A percentile compares a stretch with the other conserved stretches of the same genome.
These are phyloP conservation scores for Eucalyptus leucophloia DNA, from an alignment of 345 rosid genomes.

Conservation along the genomic window DNA sequence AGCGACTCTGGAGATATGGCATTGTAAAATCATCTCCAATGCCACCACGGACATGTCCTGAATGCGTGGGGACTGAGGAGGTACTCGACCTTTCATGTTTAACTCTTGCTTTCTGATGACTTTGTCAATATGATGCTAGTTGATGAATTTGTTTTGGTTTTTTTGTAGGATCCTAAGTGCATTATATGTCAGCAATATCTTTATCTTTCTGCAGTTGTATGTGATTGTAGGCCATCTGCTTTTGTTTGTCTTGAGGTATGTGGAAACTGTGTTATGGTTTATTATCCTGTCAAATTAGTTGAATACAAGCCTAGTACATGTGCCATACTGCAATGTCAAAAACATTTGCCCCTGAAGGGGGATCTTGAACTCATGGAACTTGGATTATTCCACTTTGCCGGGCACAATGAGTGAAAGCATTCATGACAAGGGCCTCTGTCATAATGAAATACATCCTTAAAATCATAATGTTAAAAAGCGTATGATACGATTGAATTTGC, in stretches of 20 bases:
- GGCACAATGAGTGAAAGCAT: neutral
- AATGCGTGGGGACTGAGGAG: conserved; percentile 86
- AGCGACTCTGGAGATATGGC: conserved; percentile 78
- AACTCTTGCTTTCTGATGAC: neutral
- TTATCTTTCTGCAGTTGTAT: conserved; percentile 73
- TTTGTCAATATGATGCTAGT: neutral
- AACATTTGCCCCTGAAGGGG: neutral
- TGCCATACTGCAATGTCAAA: neutral
- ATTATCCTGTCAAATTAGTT: neutral
- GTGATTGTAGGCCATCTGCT: conserved; percentile 73
- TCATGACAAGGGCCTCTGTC: neutral
- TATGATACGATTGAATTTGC: neutral
- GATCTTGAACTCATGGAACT: neutral
- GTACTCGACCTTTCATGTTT: conserved; percentile 12
- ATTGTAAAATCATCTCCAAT: conserved; percentile 67
- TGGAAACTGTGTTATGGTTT: neutral
- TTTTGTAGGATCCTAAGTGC: conserved; percentile 80
- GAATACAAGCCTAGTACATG: neutral
- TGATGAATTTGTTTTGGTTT: conserved; percentile 1
- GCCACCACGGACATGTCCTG: conserved; percentile 55
- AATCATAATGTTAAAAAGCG: neutral
- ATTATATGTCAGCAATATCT: conserved; percentile 86
- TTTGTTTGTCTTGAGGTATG: conserved; percentile 88
- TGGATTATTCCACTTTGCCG: neutral
- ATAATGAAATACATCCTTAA: neutral